Base-by-base conservation (phyloP, 371 early-diverging fungal genomes). In the Rozella allomycis region DNA sequence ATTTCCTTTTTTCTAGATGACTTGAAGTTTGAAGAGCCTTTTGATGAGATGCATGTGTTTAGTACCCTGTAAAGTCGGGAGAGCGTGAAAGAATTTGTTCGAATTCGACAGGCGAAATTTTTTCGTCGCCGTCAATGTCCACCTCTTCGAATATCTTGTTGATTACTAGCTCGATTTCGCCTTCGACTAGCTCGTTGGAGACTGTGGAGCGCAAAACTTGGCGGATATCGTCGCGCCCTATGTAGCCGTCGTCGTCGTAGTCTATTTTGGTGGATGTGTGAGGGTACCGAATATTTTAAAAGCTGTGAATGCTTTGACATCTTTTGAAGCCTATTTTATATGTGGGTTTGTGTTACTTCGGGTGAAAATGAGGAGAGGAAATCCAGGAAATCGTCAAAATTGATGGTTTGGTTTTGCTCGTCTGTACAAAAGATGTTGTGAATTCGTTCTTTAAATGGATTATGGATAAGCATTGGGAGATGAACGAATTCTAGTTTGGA, bases 301-400 rank as follows among this genome's bases (percentile, higher is more conserved):
- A 9, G 39, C 39, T 17, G 26, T 35, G 20, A 37, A 38, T 1
- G 39, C 41, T 27, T 39, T 39, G 38, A 39, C 39, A 13, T 39
- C 39, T 4, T 29, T 6, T 3, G 39, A 35, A 1, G 39, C 39
- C n/a, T 35, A 26, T 8, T 39, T 37, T 14, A n/a, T n/a, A n/a
- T n/a, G n/a, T n/a, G n/a, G n/a, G n/a, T n/a, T n/a, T n/a, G n/a
- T n/a, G n/a, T n/a, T n/a, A n/a, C n/a, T n/a, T n/a, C n/a, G n/a
- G n/a, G n/a, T n/a, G 38, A 38, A 23, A 39, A 39, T 10, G 29
- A 29, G 25, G 23, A 22, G 6, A 39, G 20, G 9, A 39, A 39
- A 25, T 39, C 39, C 12, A 39, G 27, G 17, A 38, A 39, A 19
- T 39, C 39, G 11, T 37, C 39, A 11, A 39, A 39, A 3, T 12